Percentiles rank a stretch among this genome's conserved stretches.
Evolutionary conservation across 345 rosid species (phyloP).

Genomic region (Cardamine chenopodiifolia): DNA sequence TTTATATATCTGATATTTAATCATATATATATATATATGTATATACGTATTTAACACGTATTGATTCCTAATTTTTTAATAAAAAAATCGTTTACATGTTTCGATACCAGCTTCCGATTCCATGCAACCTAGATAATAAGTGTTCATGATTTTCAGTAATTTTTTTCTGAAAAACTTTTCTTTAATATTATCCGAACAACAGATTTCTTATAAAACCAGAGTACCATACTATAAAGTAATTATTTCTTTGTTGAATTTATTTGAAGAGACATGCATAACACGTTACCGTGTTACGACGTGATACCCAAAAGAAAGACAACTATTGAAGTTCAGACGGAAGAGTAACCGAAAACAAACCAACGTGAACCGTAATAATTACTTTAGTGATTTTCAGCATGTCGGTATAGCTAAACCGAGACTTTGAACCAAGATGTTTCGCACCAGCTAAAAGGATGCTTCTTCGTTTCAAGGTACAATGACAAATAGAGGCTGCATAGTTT

Average conservation of each 20-base stretch:
- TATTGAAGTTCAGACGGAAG: background rate
- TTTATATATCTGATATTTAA: no score
- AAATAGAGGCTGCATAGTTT: conserved; percentile 76
- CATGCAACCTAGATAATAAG: no score
- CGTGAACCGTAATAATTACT: conserved; percentile 7
- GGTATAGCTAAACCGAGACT: conserved; percentile 14
- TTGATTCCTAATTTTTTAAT: no score
- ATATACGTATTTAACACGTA: no score
- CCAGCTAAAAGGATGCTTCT: conserved; percentile 7
- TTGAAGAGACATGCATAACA: conserved; percentile 7
- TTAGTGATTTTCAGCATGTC: background rate
- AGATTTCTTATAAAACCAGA: background rate
- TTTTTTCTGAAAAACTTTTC: no score
- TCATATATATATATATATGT: no score
- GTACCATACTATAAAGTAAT: background rate
- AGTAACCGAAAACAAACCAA: conserved; percentile 22
- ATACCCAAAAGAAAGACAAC: background rate
- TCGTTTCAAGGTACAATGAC: conserved; percentile 59
- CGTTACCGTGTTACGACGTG: background rate
- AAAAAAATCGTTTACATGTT: no score
- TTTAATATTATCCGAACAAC: background rate
- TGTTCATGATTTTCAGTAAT: no score
- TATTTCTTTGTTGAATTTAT: background rate
- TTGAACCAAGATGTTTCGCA: conserved; percentile 14
- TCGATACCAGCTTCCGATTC: no score